A percentile compares a stretch with the other conserved stretches of the same genome.
Evolutionary conservation across 2,329 filamentous ascomycete genomes (phyloP).

Genomic region (Penicillium italicum): DNA sequence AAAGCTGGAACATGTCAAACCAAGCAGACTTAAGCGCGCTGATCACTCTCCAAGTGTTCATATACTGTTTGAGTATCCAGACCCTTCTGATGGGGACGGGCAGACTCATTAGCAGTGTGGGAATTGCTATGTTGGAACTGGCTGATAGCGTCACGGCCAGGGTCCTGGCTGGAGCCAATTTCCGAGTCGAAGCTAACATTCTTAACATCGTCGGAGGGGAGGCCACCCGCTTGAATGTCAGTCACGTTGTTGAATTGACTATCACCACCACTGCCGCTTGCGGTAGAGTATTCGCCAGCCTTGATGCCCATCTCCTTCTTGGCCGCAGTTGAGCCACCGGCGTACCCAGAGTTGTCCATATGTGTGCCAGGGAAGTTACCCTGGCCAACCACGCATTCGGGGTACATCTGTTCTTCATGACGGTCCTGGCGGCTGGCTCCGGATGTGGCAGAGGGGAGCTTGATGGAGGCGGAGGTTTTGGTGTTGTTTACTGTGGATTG

Average conservation of each 20-base stretch:
- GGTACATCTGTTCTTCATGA: conserved; percentile 43
- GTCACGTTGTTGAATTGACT: conserved; percentile 20
- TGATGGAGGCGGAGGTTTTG: conserved; percentile 52
- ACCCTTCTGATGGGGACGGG: conserved; percentile 25
- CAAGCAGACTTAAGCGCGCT: conserved; percentile 25
- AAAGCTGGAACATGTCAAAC: no score
- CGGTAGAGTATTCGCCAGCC: conserved; percentile 21
- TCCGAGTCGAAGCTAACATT: conserved; percentile 53
- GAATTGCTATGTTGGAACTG: conserved; percentile 33
- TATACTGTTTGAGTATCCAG: conserved; percentile 24
- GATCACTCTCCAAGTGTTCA: conserved; percentile 26
- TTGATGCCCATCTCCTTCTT: conserved; percentile 31
- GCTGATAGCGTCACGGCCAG: conserved; percentile 48
- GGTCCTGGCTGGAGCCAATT: conserved; percentile 55
- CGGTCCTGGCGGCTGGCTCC: conserved; percentile 46
- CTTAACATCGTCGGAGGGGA: conserved; percentile 37
- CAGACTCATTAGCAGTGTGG: conserved; percentile 29
- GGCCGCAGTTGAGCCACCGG: conserved; percentile 33
- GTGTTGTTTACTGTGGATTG: conserved; percentile 56
- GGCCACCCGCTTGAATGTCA: conserved; percentile 41
- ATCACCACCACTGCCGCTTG: conserved; percentile 28
- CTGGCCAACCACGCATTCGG: conserved; percentile 39
- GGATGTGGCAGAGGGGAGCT: conserved; percentile 48
- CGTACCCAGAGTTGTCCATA: conserved; percentile 32
- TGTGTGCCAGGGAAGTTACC: conserved; percentile 39